Base-by-base conservation (phyloP, 78 protist genomes). In the Dictyostelium firmibasis region DNA sequence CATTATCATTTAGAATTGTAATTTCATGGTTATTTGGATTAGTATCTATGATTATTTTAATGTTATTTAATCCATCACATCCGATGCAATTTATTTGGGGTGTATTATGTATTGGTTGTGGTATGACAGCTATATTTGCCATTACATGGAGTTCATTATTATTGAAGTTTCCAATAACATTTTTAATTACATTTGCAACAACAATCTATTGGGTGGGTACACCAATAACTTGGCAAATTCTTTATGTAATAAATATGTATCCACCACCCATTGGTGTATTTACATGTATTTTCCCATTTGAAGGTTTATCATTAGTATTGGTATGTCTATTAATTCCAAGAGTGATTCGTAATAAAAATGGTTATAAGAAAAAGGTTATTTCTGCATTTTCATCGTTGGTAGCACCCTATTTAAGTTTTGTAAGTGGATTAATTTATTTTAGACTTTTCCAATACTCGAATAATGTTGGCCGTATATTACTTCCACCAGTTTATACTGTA, bases 221-320 rank as follows among this genome's bases (percentile, higher is more conserved):
- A n/a, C 94, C 94, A 20, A 81, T 88, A 4, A 88, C 94, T 16
- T 88, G 94, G 94, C 82, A 81, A 18, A 88, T 88, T 23, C 74
- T 88, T 0, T 81, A 81, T n/a, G 35, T 38, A 2, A 43, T 35
- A 0, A 47, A 78, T 2, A 33, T 79, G 83, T 88, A 88, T 67
- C 94, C 94, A 43, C 94, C 94, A 62, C 94, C 94, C 31, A 88
- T 88, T 20, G 94, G 94, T 69, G 94, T 88, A 33, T 88, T 88
- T 33, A 88, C 94, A 1, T 81, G 94, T 44, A 81, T 88, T 41
- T 88, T 88, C 86, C 94, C 94, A 81, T 88, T 88, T 67, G 94
- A 88, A 44, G 94, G 94, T 43, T 44, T 88, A 18, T 75, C 83
- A 27, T 64, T 88, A 27, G 85, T 88, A 0, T 60, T 88, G 14